Evolutionary conservation across 306 rosid genomes (phyloP).

Genomic region (Macrotyloma uniflorum): DNA sequence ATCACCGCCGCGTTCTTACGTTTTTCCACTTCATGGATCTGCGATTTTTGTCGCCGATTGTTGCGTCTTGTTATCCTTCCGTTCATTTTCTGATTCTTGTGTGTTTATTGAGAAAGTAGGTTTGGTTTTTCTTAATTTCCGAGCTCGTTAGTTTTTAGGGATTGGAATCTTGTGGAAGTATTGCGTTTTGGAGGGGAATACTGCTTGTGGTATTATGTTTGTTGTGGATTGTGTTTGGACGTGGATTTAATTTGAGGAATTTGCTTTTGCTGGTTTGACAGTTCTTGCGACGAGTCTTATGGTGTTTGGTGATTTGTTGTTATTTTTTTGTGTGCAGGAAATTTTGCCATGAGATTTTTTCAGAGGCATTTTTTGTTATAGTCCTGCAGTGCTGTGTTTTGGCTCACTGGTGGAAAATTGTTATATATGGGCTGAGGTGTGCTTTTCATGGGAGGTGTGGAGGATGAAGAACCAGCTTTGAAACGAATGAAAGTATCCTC

Average conservation of each 20-base stretch:
- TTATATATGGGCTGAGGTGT: conserved; percentile 95
- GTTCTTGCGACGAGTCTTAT: conserved; percentile 10
- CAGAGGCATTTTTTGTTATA: conserved; percentile 39
- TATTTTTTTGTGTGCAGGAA: conserved; percentile 46
- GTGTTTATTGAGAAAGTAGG: conserved; percentile 19
- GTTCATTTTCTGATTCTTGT: conserved; percentile 26
- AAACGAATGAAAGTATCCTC: conserved; percentile 82
- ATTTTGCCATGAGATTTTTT: conserved; percentile 35
- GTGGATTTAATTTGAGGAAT: conserved; percentile 20
- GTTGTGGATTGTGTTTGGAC: conserved; percentile 13
- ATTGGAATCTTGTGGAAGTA: conserved; percentile 12
- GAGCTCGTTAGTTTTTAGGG: conserved; percentile 3
- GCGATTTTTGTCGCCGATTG: conserved; percentile 29
- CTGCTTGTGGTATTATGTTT: background rate
- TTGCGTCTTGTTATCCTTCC: background rate
- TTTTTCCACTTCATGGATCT: conserved; percentile 33
- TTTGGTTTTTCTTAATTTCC: background rate
- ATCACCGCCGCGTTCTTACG: background rate
- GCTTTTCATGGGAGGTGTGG: conserved; percentile 99
- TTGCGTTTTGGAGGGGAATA: conserved; percentile 17
- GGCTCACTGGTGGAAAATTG: conserved; percentile 35
- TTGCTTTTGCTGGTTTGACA: background rate
- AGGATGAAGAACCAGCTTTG: conserved; percentile 95
- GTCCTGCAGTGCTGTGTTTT: conserved; percentile 27
- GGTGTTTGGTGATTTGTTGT: conserved; percentile 29